Evolutionary conservation across 768 basidiomycete genomes (phyloP), one percentile per base, ranked within the genome.

Genomic region (Rhodotorula paludigena): DNA sequence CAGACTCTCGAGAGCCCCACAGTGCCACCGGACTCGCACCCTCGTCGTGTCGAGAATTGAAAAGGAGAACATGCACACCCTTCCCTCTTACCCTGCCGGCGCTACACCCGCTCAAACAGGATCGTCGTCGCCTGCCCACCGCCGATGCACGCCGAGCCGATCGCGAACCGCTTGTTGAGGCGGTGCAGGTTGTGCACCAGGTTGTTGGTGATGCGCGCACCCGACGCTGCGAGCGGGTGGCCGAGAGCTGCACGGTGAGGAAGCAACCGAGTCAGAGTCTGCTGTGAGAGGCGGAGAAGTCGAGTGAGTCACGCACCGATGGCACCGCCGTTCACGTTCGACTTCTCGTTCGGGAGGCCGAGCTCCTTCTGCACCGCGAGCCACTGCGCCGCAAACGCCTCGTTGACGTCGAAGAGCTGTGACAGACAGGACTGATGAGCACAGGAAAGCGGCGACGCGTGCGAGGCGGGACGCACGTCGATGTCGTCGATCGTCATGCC

Each of bases 331-430:
- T 76, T 76, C 6, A 76, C 68, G 72, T 77, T 77, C 48, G 74
- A 55, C 55, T 72, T 74, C 11, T 76, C 74, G 25, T 54, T 73
- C 11, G 78, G 78, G 3, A 80, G 74, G 33, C 76, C 78, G 14
- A 80, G 76, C 69, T 79, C 79, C 54, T 68, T 76, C 63, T 79
- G 78, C 12, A 80, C 79, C 6, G 78, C 76, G 12, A 80, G 69
- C 77, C 78, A 80, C 63, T 80, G 80, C 4, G 77, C 79, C 0
- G 80, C 80, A 60, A 80, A 80, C 5, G 80, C 80, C 77, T 80
- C 67, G 59, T 62, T 64, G 61, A 66, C 39, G 57, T 73, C 65
- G 54, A 69, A 73, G 20, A 73, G 60, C 61, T 72, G 62, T 30
- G 21, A 47, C 2, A 25, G 28, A 49, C n/a, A 3, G 16, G 47